These are phyloP conservation scores for Epichloe typhina DNA, from an alignment of 2,329 filamentous ascomycete species.

Conservation along the genomic window DNA sequence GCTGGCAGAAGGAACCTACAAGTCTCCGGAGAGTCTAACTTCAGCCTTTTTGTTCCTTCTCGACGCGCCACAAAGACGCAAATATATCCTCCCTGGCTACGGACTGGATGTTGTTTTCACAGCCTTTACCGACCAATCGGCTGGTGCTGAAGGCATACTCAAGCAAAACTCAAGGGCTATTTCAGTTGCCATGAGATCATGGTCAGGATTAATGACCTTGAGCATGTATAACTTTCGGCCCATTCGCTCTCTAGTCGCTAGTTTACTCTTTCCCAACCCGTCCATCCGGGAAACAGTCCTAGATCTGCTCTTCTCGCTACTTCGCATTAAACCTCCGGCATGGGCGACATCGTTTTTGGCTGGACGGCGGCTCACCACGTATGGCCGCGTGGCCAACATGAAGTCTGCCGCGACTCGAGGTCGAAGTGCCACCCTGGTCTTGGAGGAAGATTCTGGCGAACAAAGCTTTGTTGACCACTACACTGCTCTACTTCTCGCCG, in stretches of 20 bases:
- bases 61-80: conserved; percentile 68
- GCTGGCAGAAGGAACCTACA: conserved; percentile 79
- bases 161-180: conserved; percentile 91
- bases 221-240: conserved; percentile 81
- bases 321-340: conserved; percentile 79
- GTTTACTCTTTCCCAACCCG: conserved; percentile 44
- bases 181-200: conserved; percentile 77
- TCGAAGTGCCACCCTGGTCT: conserved; percentile 36
- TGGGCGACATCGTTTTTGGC: conserved; percentile 96
- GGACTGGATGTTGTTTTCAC: conserved; percentile 85
- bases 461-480: conserved; percentile 91
- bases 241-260: conserved; percentile 63
- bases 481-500: conserved; percentile 72
- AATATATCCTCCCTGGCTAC: conserved; percentile 74
- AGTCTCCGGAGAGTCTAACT: conserved; percentile 79
- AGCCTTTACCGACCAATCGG: conserved; percentile 74
- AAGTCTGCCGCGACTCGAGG: conserved; percentile 45
- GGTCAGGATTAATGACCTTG: conserved; percentile 81
- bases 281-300: conserved; percentile 62
- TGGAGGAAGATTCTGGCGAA: conserved; percentile 55
- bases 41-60: conserved; percentile 81
- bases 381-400: conserved; percentile 82
- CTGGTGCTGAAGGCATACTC: conserved; percentile 46
- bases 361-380: conserved; percentile 83
- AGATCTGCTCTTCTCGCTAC: conserved; percentile 65